Conservation (phyloP, 2,329 filamentous ascomycete genomes). For the Colletotrichum acutatum region DNA sequence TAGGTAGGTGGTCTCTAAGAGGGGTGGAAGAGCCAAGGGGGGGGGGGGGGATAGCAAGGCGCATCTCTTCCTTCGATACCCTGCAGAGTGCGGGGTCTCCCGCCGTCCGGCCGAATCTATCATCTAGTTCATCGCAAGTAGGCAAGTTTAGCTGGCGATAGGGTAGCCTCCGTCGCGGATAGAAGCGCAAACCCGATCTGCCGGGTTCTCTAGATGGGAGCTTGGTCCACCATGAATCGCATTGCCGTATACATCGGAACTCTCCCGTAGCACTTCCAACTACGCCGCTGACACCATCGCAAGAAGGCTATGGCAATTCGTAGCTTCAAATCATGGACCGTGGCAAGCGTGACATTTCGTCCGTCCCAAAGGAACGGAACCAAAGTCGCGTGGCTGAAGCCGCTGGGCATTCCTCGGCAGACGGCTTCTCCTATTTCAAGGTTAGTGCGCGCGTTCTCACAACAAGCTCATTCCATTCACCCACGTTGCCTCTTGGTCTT, state of each 20-base stretch:
- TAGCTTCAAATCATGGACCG: neutral
- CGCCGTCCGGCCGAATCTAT: neutral
- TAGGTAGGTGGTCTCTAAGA: neutral
- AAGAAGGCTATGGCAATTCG: neutral
- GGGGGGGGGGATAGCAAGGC: neutral
- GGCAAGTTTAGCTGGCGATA: neutral
- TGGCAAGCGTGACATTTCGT: neutral
- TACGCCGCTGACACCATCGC: neutral
- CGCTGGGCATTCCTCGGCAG: neutral
- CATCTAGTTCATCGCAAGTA: neutral
- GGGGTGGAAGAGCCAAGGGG: neutral
- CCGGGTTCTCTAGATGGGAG: neutral
- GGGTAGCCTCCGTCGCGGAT: neutral
- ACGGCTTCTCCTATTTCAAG: neutral
- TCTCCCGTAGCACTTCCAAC: neutral
- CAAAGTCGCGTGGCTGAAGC: slow-evolving; percentile 16
- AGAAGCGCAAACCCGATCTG: neutral
- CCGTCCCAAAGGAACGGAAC: slow-evolving; percentile 2
- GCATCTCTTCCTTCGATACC: neutral
- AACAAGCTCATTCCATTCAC: neutral
- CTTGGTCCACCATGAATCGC: neutral
- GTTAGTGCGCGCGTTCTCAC: neutral
- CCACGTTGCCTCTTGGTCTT: neutral
- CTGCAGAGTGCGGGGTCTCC: slow-evolving; percentile 27
- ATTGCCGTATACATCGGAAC: neutral